Percentiles rank a stretch among this genome's conserved stretches.
Conservation (phyloP, 345 rosid species). For the Microcos paniculata region DNA sequence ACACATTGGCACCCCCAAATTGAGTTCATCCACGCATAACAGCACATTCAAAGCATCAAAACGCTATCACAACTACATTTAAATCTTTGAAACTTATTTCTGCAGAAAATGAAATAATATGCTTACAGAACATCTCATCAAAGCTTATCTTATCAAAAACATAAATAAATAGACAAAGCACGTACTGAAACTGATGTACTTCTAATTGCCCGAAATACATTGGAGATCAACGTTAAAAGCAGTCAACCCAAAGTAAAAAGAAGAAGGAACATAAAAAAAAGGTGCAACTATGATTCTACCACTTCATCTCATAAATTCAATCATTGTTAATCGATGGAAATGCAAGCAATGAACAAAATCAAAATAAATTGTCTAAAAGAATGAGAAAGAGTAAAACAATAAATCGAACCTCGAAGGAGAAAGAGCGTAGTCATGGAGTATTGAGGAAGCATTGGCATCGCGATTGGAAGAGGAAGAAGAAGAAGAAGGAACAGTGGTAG, state of each 20-base stretch:
- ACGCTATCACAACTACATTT: neutral
- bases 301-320: slow-evolving; percentile 7
- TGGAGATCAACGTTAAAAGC: slow-evolving; percentile 21
- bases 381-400: neutral
- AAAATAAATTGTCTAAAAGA: neutral
- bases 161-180: neutral
- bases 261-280: neutral
- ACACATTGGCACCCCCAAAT: neutral
- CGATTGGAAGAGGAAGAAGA: slow-evolving; percentile 44
- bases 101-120: neutral
- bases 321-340: slow-evolving; percentile 12
- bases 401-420: slow-evolving; percentile 68
- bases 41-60: neutral
- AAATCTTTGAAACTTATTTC: neutral
- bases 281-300: neutral
- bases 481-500: slow-evolving; percentile 49
- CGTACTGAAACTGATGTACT: neutral
- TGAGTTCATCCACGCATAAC: neutral
- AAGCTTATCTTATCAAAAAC: slow-evolving; percentile 7
- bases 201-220: neutral
- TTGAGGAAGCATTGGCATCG: slow-evolving; percentile 41
- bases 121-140: neutral
- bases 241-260: slow-evolving; percentile 17
- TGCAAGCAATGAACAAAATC: neutral
- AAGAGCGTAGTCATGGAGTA: slow-evolving; percentile 34